Conservation (phyloP, 2,329 filamentous ascomycete species). For the Fusarium sp. region DNA sequence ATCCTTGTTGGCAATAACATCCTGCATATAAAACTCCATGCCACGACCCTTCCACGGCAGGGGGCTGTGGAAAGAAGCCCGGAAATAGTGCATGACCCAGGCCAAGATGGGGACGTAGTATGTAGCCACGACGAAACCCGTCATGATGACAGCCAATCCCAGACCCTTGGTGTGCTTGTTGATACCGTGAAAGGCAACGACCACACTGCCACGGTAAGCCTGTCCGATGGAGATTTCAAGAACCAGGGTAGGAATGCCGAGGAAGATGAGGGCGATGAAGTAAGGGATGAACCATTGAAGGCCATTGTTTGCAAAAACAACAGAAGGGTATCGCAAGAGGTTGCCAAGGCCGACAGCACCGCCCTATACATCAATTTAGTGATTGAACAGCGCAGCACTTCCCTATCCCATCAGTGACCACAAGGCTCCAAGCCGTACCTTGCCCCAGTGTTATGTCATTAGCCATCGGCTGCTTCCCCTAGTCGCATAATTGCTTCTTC, state of each 20-base stretch:
- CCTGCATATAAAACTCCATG: background rate
- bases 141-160: conserved; percentile 62
- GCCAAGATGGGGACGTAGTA: conserved; percentile 67
- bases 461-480: background rate
- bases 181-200: conserved; percentile 63
- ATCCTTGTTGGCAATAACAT: background rate
- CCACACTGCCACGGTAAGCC: conserved; percentile 64
- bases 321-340: conserved; percentile 65
- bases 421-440: background rate
- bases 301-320: conserved; percentile 68
- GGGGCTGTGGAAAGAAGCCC: conserved; percentile 63
- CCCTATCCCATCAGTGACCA: background rate
- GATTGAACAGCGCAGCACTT: background rate
- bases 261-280: conserved; percentile 51
- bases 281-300: conserved; percentile 69
- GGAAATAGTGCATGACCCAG: conserved; percentile 68
- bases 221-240: conserved; percentile 77
- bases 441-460: background rate
- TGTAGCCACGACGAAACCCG: conserved; percentile 61
- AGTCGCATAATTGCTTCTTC: background rate
- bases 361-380: conserved; percentile 47
- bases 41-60: conserved; percentile 59
- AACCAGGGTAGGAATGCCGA: conserved; percentile 66
- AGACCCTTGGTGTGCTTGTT: conserved; percentile 63
- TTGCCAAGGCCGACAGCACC: conserved; percentile 67